phyloP scores from a whole-genome alignment of 768 basidiomycete genomes.

The Boletellus sp. region DNA sequence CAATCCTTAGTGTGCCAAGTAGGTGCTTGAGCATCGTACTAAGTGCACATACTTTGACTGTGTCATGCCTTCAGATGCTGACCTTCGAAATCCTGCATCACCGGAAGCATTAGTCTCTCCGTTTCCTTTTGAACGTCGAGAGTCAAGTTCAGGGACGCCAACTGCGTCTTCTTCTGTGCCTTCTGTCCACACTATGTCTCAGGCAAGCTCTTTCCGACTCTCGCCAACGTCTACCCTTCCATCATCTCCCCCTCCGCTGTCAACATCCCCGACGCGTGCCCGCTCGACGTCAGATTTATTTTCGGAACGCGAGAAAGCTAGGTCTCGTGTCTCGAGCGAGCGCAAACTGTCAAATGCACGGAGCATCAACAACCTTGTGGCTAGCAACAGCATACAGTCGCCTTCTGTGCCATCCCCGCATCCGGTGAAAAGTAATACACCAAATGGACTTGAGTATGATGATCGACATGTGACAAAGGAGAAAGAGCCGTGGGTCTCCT shows the following conservation, averaged over 20 bases:
- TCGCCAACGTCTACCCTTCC: constrained; percentile 35
- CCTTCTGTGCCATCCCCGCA: constrained; percentile 11
- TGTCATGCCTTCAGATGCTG: constrained; percentile 31
- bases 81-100: constrained; percentile 70
- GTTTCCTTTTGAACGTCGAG: constrained; percentile 51
- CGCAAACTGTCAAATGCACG: constrained; percentile 31
- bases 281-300: constrained; percentile 54
- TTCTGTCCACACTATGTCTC: constrained; percentile 31
- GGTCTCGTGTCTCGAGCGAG: constrained; percentile 22
- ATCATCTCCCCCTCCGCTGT: constrained; percentile 35
- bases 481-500: constrained; percentile 50
- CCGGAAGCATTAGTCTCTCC: constrained; percentile 52
- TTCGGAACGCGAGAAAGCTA: constrained; percentile 40
- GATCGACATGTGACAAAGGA: constrained; percentile 31
- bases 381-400: constrained; percentile 20
- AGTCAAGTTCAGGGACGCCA: constrained; percentile 49
- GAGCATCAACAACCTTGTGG: constrained; percentile 24
- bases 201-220: constrained; percentile 26
- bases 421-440: constrained; percentile 10
- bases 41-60: constrained; percentile 8
- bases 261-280: constrained; percentile 50
- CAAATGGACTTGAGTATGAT: constrained; percentile 24
- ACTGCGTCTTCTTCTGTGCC: constrained; percentile 43
- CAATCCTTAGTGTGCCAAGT: constrained; percentile 49
- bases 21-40: constrained; percentile 14